Evolutionary conservation across 192 early-diverging fungal genomes (phyloP).

Genomic region (Coemansia sp.): DNA sequence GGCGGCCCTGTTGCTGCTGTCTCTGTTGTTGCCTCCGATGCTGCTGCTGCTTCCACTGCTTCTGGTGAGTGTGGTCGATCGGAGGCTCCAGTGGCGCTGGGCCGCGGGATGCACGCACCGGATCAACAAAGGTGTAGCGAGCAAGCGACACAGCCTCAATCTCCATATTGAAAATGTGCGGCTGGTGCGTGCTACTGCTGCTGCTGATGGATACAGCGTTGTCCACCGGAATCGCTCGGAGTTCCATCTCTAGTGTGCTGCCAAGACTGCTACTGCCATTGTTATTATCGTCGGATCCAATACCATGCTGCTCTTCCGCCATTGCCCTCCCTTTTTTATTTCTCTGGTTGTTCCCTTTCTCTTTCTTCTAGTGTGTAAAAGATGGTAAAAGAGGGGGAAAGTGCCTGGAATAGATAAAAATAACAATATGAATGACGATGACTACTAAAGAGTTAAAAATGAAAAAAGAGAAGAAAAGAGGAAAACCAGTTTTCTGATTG

Average conservation of each 20-base stretch:
- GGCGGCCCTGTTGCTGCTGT: neutral
- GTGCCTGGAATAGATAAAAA: too few species aligned
- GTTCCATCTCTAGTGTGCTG: neutral
- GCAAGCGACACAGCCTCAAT: slow-evolving; percentile 40
- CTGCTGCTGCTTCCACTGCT: too few species aligned
- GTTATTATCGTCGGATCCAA: neutral
- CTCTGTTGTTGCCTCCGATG: neutral
- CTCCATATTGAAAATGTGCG: slow-evolving; percentile 14
- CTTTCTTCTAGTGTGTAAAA: too few species aligned
- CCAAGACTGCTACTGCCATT: neutral
- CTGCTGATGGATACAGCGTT: neutral
- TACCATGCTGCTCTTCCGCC: too few species aligned
- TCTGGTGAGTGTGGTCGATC: slow-evolving; percentile 7
- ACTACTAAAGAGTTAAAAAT: too few species aligned
- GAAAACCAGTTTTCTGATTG: too few species aligned
- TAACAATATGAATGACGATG: too few species aligned
- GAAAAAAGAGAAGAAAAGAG: too few species aligned
- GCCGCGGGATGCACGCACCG: slow-evolving; percentile 20
- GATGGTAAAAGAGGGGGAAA: too few species aligned
- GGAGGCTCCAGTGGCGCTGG: slow-evolving; percentile 44
- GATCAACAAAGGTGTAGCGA: slow-evolving; percentile 52
- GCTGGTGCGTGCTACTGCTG: neutral
- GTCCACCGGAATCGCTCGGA: neutral
- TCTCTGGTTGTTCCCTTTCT: too few species aligned
- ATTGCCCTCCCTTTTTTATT: too few species aligned